phyloP scores from a whole-genome alignment of 805 yeast genomes.

The Saccharomycopsis schoenii region DNA sequence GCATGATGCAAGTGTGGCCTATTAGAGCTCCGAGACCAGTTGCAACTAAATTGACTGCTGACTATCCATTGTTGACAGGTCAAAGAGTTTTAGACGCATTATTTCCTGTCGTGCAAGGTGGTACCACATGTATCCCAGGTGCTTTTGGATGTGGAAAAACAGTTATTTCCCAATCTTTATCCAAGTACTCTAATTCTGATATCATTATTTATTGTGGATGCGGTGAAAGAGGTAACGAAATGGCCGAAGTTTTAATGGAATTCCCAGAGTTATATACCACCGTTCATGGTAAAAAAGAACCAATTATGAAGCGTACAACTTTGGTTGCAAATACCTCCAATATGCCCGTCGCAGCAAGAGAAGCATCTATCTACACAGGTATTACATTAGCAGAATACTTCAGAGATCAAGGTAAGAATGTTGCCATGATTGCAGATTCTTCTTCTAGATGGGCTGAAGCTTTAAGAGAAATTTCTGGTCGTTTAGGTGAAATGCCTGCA shows the following conservation, averaged over 20 bases:
- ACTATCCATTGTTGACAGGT: conserved; percentile 92
- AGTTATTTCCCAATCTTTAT: conserved; percentile 93
- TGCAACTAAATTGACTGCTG: conserved; percentile 86
- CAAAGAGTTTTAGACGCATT: conserved; percentile 97
- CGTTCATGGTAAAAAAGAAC: conserved; percentile 87
- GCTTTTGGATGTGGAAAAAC: conserved; percentile 99
- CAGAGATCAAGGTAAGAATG: conserved; percentile 99
- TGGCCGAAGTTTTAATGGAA: conserved; percentile 99
- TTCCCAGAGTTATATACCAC: conserved; percentile 96
- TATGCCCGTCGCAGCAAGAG: conserved; percentile 99
- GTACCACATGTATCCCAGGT: conserved; percentile 99
- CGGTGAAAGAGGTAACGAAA: conserved; percentile 98
- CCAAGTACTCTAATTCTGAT: conserved; percentile 96
- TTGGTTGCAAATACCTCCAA: conserved; percentile 97
- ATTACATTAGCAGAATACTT: conserved; percentile 97
- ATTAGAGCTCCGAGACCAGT: conserved; percentile 99
- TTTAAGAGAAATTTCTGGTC: conserved; percentile 98
- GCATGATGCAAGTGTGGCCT: conserved; percentile 99
- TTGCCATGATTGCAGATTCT: conserved; percentile 99
- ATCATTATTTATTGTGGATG: conserved; percentile 91
- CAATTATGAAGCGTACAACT: conserved; percentile 98
- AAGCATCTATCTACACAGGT: conserved; percentile 98
- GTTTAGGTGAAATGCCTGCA: conserved; percentile 99
- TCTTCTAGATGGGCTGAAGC: conserved; percentile 99
- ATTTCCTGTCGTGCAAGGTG: conserved; percentile 99